phyloP scores from a whole-genome alignment of 208 protist species.

The Entamoeba invadens region DNA sequence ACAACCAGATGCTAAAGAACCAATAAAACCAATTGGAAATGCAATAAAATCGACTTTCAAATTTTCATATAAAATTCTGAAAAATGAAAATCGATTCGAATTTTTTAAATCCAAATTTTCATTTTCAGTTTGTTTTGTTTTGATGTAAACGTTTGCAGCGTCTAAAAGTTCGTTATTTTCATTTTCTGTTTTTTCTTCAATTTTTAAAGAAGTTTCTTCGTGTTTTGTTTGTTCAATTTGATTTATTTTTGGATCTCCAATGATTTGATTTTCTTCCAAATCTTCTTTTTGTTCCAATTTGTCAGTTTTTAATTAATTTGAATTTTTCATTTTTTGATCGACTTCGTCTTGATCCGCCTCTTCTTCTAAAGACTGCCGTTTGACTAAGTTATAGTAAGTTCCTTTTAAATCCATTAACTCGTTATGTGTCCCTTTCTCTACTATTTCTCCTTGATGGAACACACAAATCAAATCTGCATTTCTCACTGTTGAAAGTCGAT shows the following conservation, averaged over 20 bases:
- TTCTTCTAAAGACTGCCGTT: too few relatives aligned
- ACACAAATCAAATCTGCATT: conserved; percentile 72
- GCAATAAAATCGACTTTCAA: not conserved
- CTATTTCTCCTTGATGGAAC: conserved; percentile 58
- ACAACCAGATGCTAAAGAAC: not conserved
- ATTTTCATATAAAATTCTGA: not conserved
- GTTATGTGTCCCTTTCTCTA: conserved; percentile 59
- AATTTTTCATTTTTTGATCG: too few relatives aligned
- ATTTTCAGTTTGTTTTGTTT: not conserved
- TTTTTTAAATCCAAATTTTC: not conserved
- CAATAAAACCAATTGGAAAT: not conserved
- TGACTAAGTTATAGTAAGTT: not conserved
- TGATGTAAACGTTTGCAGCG: not conserved
- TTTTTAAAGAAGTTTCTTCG: not conserved
- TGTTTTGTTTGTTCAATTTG: not conserved
- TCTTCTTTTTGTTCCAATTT: not conserved
- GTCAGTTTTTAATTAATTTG: too few relatives aligned
- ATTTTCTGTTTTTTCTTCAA: not conserved
- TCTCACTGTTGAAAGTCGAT: conserved; percentile 65
- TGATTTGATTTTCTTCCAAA: not conserved
- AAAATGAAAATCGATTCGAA: not conserved
- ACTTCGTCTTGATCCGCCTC: too few relatives aligned
- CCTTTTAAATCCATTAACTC: conserved; percentile 37
- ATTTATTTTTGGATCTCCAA: not conserved
- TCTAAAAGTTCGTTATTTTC: not conserved